Base-by-base conservation (phyloP, 176 grass and related monocot species). In the Carex littledalei region DNA sequence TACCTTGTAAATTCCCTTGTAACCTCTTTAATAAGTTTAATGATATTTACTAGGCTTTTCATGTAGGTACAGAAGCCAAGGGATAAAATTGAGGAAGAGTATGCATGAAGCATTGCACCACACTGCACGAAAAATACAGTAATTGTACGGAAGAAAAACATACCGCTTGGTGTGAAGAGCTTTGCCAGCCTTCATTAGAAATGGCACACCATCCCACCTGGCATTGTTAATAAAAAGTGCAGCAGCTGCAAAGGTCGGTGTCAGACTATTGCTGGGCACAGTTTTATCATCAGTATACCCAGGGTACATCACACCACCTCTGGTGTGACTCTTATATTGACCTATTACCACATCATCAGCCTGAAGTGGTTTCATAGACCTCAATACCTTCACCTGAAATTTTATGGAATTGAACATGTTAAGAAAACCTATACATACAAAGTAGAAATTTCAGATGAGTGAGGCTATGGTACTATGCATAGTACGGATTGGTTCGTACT, bases 161-260 rank as follows among this genome's bases (percentile, higher is more conserved):
- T 88, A 94, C 94, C 91, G 57, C 41, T 91, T 93, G 52, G 87
- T 88, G 67, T 97, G 90, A 82, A 98, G 91, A 41, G 92, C 95
- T 94, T 98, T 98, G 8, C 93, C 92, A 80, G 92, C 88, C 85
- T 94, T 98, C 95, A 98, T 94, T 56, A 98, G 95, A 89, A 98
- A 98, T 20, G 95, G 95, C 45, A 98, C 92, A 79, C 95, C 95
- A 76, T 98, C 95, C 95, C 95, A 98, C 82, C 95, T 93, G 39
- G 92, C 92, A 20, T 98, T 98, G 82, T 98, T 92, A 79, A 94
- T 94, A 31, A 94, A 98, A 66, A 98, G 86, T 24, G 89, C 89
- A 63, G 95, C 95, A 14, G 95, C 92, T 62, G 95, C 92, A 84
- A 93, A 98, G 15, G 95, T 94, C 26, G 95, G 95, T 87, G 95